Base-by-base conservation (phyloP, 2,329 filamentous ascomycete species). In the Botrytis byssoidea region DNA sequence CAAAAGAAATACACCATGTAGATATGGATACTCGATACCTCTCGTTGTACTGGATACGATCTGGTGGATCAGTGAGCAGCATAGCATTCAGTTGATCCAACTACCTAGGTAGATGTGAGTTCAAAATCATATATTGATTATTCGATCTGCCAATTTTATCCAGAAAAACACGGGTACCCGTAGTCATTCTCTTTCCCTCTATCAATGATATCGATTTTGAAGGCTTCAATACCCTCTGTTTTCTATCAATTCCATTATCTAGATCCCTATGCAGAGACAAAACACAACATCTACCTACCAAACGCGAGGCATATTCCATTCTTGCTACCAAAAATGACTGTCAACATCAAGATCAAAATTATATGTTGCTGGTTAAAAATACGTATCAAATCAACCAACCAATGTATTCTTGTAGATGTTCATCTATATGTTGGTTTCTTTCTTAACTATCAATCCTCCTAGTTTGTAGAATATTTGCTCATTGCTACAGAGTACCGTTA, bases 391-490 rank as follows among this genome's bases (percentile, higher is more conserved):
- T 48, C 42, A 37, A 18, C 1, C 29, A 35, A 25, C 25, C 63
- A 48, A 46, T 46, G 25, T 66, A 35, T 65, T 35, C 6, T 32
- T 18, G 8, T 10, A n/a, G 25, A 25, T 25, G 1, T 5, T 25
- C 5, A 48, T 8, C 0, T 0, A 18, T 35, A 2, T 35, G 48
- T 6, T 18, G 1, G 14, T 1, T 18, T 1, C 6, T 8, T 5
- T 32, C 29, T 48, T 48, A 35, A 25, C 1, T 18, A n/a, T 66
- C 32, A 48, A 3, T 32, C 35, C 7, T 2, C 0, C n/a, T 35
- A 8, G 29, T 65, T 65, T 35, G 22, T 12, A 46, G 8, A 1
- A 22, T 32, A 3, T 46, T 46, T 22, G 14, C 44, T 22, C 42
- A 35, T 25, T 64, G 61, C 40, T 18, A 20, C 44, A 40, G 61